A percentile compares a stretch with the other conserved stretches of the same genome.
These are phyloP conservation scores for Boletus huronensis DNA, from an alignment of 768 basidiomycete genomes.

Conservation along the genomic window DNA sequence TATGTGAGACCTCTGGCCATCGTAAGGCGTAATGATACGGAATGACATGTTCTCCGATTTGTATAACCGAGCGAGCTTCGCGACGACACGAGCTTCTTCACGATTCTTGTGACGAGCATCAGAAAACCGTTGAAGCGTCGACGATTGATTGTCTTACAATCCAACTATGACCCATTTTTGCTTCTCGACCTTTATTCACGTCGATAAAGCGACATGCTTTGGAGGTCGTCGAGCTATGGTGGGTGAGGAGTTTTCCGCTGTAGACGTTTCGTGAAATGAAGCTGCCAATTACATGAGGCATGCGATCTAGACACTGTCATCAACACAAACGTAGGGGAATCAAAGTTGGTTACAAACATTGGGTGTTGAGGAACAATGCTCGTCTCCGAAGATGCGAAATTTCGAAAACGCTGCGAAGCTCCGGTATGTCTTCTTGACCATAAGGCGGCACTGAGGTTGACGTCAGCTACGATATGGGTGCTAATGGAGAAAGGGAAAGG, in stretches of 20 bases:
- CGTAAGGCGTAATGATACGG: conserved; percentile 78
- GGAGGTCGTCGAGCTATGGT: conserved; percentile 41
- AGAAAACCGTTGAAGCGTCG: not conserved
- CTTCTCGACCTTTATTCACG: conserved; percentile 32
- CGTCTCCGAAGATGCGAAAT: conserved; percentile 49
- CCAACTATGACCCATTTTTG: conserved; percentile 33
- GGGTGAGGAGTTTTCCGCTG: conserved; percentile 51
- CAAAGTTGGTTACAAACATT: conserved; percentile 49
- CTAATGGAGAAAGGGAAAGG: not conserved
- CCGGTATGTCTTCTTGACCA: conserved; percentile 65
- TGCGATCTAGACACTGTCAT: conserved; percentile 53
- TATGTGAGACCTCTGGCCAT: conserved; percentile 58
- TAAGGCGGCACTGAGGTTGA: conserved; percentile 61
- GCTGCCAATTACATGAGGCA: conserved; percentile 71
- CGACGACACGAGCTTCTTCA: conserved; percentile 48
- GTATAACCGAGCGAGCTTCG: conserved; percentile 52
- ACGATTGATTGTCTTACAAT: conserved; percentile 18
- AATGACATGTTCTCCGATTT: conserved; percentile 44
- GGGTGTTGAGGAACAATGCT: conserved; percentile 59
- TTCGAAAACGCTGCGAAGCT: conserved; percentile 77
- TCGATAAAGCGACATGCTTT: conserved; percentile 40
- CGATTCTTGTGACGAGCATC: conserved; percentile 47
- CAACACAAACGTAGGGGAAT: not conserved
- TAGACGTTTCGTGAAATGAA: conserved; percentile 71
- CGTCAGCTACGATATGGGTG: not conserved